Conservation (phyloP, 805 yeast species). For the Vanderwaltozyma tropicalis region DNA sequence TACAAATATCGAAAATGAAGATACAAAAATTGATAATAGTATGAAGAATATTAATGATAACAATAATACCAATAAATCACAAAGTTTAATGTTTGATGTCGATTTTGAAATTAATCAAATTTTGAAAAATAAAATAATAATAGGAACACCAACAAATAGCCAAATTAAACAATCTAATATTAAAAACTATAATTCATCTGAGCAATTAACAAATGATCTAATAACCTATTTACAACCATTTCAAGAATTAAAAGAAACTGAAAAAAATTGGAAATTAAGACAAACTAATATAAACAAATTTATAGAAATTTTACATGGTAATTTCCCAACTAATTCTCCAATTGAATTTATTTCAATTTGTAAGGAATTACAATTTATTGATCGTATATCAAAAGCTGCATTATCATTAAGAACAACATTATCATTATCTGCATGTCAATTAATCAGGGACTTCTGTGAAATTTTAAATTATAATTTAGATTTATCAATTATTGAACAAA, state of each 20-base stretch:
- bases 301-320: conserved; percentile 51
- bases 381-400: conserved; percentile 55
- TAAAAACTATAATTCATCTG: conserved; percentile 6
- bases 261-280: conserved; percentile 71
- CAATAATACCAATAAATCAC: not conserved
- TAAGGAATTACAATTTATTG: conserved; percentile 35
- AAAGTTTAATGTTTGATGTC: conserved; percentile 10
- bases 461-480: conserved; percentile 22
- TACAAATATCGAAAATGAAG: not conserved
- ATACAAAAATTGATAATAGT: not conserved
- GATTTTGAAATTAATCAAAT: conserved; percentile 16
- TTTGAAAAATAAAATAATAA: conserved; percentile 1
- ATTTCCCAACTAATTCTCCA: conserved; percentile 32
- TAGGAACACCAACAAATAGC: not conserved
- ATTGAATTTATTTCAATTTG: conserved; percentile 29
- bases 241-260: conserved; percentile 65
- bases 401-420: conserved; percentile 77
- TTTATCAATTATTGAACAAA: conserved; percentile 24
- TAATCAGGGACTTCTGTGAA: conserved; percentile 52
- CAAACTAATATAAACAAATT: conserved; percentile 50
- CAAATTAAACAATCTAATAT: not conserved
- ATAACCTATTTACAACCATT: conserved; percentile 34
- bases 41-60: not conserved
- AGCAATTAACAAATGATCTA: conserved; percentile 19
- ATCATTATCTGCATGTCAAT: conserved; percentile 62